Conservation (phyloP, 2,329 filamentous ascomycete genomes). For the Stromatinia cepivora region DNA sequence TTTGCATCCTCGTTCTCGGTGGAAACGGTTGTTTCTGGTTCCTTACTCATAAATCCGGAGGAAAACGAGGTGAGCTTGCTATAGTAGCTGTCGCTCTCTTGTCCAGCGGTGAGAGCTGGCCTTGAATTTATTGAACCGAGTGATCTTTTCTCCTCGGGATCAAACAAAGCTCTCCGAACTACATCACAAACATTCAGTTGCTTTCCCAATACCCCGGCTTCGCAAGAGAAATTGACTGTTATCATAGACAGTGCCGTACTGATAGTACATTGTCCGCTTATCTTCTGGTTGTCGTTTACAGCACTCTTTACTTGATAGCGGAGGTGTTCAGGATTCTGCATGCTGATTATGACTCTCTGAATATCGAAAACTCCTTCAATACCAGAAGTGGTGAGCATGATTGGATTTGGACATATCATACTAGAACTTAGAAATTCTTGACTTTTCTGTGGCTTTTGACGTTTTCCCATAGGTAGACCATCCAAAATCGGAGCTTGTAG, state of each 20-base stretch:
- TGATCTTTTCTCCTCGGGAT: conserved; percentile 28
- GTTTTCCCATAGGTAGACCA: conserved; percentile 5
- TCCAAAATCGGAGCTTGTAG: conserved; percentile 15
- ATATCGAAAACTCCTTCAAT: conserved; percentile 40
- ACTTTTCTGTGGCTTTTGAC: conserved; percentile 20
- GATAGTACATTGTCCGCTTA: conserved; percentile 40
- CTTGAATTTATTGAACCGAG: neutral
- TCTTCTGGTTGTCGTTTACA: conserved; percentile 35
- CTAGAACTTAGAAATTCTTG: conserved; percentile 23
- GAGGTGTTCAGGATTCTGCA: conserved; percentile 36
- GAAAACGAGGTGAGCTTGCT: conserved; percentile 14
- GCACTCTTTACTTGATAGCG: conserved; percentile 36
- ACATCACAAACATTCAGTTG: conserved; percentile 40
- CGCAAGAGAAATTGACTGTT: conserved; percentile 39
- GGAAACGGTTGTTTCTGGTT: conserved; percentile 4
- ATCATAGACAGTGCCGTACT: conserved; percentile 41
- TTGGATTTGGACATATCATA: conserved; percentile 42
- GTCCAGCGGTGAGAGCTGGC: neutral
- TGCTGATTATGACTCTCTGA: conserved; percentile 38
- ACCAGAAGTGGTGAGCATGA: conserved; percentile 39
- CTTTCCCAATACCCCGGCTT: conserved; percentile 35
- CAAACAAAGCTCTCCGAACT: conserved; percentile 36
- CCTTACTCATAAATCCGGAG: conserved; percentile 21
- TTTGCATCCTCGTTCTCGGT: conserved; percentile 15
- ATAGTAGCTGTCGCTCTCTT: conserved; percentile 22